phyloP scores from a whole-genome alignment of 2,329 filamentous ascomycete species.

The Cadophora gregata region DNA sequence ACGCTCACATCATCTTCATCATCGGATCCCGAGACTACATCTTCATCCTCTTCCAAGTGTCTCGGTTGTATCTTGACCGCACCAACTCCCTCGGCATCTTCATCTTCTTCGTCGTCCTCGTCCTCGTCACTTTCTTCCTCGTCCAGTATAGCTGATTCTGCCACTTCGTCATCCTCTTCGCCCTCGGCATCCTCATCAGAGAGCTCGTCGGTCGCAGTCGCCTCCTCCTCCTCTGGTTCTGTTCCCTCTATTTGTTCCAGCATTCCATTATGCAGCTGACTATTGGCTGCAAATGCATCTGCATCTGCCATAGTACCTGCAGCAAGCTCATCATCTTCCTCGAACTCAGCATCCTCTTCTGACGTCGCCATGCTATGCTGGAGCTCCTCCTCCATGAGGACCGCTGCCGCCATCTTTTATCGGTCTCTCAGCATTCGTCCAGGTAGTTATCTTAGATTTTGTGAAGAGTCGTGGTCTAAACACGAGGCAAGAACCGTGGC shows the following conservation, averaged over 20 bases:
- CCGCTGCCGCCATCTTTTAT: conserved; percentile 41
- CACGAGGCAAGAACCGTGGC: not conserved
- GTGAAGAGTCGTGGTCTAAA: not conserved
- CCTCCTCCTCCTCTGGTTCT: conserved; percentile 32
- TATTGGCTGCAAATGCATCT: conserved; percentile 44
- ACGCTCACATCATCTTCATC: conserved; percentile 42
- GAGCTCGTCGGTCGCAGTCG: conserved; percentile 42
- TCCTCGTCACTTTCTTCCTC: conserved; percentile 47
- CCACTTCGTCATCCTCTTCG: conserved; percentile 47
- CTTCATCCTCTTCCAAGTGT: conserved; percentile 45
- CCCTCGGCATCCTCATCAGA: conserved; percentile 47
- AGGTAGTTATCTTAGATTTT: conserved; percentile 5
- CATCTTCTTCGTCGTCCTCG: conserved; percentile 51
- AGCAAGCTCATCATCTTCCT: conserved; percentile 44
- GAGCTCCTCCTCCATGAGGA: conserved; percentile 43
- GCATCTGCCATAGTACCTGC: conserved; percentile 39
- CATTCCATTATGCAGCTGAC: conserved; percentile 45
- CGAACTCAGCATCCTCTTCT: conserved; percentile 46
- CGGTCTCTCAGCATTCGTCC: conserved; percentile 34
- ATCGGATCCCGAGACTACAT: conserved; percentile 42
- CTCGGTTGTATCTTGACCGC: conserved; percentile 45
- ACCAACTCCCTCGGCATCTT: conserved; percentile 45
- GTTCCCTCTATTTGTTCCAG: conserved; percentile 34
- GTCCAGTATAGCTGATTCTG: conserved; percentile 46
- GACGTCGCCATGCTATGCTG: conserved; percentile 44